Evolutionary conservation across 2,329 filamentous ascomycete genomes (phyloP), one percentile per base, ranked within the genome.

Genomic region (Aspergillus costaricaensis): DNA sequence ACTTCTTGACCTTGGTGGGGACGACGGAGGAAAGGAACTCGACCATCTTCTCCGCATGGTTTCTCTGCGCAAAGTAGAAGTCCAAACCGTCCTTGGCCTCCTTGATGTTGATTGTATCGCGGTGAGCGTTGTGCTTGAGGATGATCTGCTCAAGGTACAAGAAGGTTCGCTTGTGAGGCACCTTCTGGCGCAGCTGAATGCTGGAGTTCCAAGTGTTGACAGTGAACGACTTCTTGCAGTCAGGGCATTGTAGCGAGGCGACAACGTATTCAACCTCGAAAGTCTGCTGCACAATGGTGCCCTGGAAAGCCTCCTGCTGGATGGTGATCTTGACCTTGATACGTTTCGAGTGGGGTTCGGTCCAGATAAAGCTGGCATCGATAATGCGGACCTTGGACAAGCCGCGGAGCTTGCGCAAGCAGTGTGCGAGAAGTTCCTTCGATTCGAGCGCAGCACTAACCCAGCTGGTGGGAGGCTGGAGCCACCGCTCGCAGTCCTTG

Each of bases 311-410:
- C 74, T 88, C 85, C 67, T 86, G 84, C 73, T 98, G 95, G 51
- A 98, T 89, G 0, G 95, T 98, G 76, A 99, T 89, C 82, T 97
- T 97, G 76, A 98, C 88, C 79, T 93, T 96, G 65, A 98, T 85
- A 74, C 95, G 85, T 72, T 92, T 85, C 70, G 93, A 97, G 80
- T 99, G 95, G 10, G 95, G 94, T 78, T 99, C 95, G 1, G 95
- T 99, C 95, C 95, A 99, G 73, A 98, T 91, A 74, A 98, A 99
- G 70, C 88, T 91, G 50, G 95, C 95, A 75, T 99, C 95, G 71
- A 97, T 93, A 71, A 99, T 95, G 63, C 95, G 86, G 67, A 96
- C 91, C 81, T 95, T 96, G 75, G 89, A 87, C 65, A 99, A 80
- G 30, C 93, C 93, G 65, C 91, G 84, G 65, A 99, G 80, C 77